These are phyloP conservation scores for Yamadazyma sp. DNA, from an alignment of 805 yeast genomes.

Conservation along the genomic window DNA sequence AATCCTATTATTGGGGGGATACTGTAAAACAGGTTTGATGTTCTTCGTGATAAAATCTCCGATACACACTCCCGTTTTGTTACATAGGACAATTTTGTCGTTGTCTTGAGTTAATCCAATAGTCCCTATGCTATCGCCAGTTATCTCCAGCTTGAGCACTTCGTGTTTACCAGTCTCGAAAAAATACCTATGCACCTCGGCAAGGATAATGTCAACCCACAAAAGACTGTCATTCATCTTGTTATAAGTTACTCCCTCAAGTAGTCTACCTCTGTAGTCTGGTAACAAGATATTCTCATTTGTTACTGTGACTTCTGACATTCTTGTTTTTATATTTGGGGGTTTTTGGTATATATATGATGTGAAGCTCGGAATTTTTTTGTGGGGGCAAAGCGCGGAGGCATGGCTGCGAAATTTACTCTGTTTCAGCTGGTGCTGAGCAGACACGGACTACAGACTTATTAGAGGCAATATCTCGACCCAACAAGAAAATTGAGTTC, in stretches of 20 bases:
- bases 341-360: neutral
- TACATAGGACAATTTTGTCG: constrained; percentile 58
- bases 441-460: no score
- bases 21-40: constrained; percentile 41
- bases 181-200: constrained; percentile 37
- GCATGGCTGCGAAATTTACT: no score
- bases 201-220: constrained; percentile 45
- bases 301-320: constrained; percentile 10
- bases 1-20: constrained; percentile 29
- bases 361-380: no score
- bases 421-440: no score
- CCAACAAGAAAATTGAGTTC: no score
- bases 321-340: neutral
- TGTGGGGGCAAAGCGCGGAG: constrained; percentile 3
- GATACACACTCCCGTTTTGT: constrained; percentile 61
- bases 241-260: constrained; percentile 70
- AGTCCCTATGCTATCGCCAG: constrained; percentile 60
- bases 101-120: constrained; percentile 63
- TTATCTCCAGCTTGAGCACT: constrained; percentile 33
- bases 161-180: constrained; percentile 31
- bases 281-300: constrained; percentile 20
- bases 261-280: constrained; percentile 46
- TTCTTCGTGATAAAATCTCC: constrained; percentile 43
- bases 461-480: no score
- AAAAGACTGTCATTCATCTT: constrained; percentile 51